These are phyloP conservation scores for Leishmania gerbilli DNA, from an alignment of 208 protist genomes.

Conservation along the genomic window DNA sequence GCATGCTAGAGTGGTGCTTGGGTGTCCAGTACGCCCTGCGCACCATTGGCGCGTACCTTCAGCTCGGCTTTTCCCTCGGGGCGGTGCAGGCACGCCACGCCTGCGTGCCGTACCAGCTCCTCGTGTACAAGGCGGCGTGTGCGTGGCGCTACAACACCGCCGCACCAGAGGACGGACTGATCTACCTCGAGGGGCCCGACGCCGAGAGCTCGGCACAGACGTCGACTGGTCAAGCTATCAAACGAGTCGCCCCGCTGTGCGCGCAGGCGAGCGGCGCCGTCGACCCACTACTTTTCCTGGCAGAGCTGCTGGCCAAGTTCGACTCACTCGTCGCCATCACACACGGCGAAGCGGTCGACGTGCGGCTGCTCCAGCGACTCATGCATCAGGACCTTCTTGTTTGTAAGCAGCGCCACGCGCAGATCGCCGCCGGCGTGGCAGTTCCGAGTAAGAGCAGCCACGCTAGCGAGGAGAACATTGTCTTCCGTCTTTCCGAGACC, in stretches of 20 bases:
- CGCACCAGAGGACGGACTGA: constrained; percentile 8
- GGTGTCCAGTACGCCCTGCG: constrained; percentile 42
- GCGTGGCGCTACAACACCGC: constrained; percentile 13
- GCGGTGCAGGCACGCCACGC: constrained; percentile 38
- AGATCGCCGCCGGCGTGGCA: constrained; percentile 8
- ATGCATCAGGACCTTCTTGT: constrained; percentile 33
- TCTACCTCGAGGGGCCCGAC: not conserved
- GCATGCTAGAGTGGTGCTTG: constrained; percentile 45
- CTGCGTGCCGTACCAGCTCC: constrained; percentile 23
- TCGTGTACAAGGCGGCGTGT: constrained; percentile 11
- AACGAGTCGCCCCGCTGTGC: not conserved
- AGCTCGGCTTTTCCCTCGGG: constrained; percentile 46
- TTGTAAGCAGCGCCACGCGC: constrained; percentile 20
- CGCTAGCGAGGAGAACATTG: constrained; percentile 15
- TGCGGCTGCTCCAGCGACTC: constrained; percentile 36
- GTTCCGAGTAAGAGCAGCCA: not conserved
- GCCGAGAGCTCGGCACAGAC: not conserved
- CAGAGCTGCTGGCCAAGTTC: constrained; percentile 39
- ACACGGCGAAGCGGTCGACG: constrained; percentile 49
- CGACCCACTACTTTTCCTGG: constrained; percentile 12
- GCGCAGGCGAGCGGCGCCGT: constrained; percentile 4
- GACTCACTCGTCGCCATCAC: constrained; percentile 41
- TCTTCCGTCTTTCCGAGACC: constrained; percentile 33
- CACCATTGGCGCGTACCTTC: constrained; percentile 52
- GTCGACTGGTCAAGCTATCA: not conserved